A percentile compares a stretch with the other conserved stretches of the same genome.
Evolutionary conservation across 2,329 filamentous ascomycete genomes (phyloP).

Genomic region (Rhytidhysteron rufulum): DNA sequence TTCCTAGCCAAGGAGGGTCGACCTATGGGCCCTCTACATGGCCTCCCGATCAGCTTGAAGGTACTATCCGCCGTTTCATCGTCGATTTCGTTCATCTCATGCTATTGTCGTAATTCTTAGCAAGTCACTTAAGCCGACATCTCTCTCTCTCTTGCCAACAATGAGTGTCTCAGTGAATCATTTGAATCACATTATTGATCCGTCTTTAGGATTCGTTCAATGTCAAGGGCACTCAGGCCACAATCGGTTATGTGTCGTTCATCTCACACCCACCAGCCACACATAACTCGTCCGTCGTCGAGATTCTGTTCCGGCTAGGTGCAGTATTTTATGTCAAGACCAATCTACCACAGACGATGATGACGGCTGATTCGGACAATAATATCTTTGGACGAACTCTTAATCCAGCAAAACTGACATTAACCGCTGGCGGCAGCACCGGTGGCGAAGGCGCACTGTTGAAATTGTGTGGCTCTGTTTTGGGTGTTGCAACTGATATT

Average conservation of each 20-base stretch:
- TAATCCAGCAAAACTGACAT: constrained; percentile 59
- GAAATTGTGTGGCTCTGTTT: constrained; percentile 54
- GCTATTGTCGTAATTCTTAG: too few species aligned
- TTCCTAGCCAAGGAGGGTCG: constrained; percentile 35
- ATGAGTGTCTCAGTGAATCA: too few species aligned
- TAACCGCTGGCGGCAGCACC: constrained; percentile 61
- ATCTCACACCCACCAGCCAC: constrained; percentile 26
- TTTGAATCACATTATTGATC: constrained; percentile 2
- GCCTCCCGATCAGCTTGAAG: constrained; percentile 55
- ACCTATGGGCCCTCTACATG: constrained; percentile 50
- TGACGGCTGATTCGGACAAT: constrained; percentile 53
- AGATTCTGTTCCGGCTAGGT: constrained; percentile 37
- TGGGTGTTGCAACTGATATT: constrained; percentile 63
- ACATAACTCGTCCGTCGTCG: constrained; percentile 32
- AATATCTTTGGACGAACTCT: constrained; percentile 60
- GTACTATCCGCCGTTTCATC: too few species aligned
- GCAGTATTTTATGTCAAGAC: constrained; percentile 53
- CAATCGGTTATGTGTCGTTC: constrained; percentile 55
- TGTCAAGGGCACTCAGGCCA: constrained; percentile 54
- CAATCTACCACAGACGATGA: constrained; percentile 50
- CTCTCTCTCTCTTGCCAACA: too few species aligned
- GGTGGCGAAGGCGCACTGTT: constrained; percentile 63
- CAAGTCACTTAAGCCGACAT: too few species aligned
- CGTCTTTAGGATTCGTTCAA: constrained; percentile 54
- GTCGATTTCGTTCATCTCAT: too few species aligned